Evolutionary conservation across 1,139 yeast species (phyloP).

Genomic region (Wickerhamomyces sp.): DNA sequence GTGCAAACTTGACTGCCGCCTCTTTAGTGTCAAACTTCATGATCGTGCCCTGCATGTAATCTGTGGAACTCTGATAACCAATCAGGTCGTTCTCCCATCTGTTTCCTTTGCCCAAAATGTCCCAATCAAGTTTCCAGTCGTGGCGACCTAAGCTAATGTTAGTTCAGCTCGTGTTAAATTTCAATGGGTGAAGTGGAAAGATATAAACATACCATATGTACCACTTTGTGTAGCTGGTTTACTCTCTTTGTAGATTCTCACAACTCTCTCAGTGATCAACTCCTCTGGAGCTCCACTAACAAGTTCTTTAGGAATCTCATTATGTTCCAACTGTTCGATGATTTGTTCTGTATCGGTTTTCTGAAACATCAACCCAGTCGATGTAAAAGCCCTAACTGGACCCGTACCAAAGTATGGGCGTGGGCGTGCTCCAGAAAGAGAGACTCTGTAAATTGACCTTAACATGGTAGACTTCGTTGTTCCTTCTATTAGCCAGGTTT

Average conservation of each 20-base stretch:
- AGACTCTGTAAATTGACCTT: not conserved
- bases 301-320: constrained; percentile 46
- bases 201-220: constrained; percentile 23
- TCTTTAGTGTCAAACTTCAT: constrained; percentile 73
- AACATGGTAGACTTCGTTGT: too few relatives aligned
- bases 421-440: not conserved
- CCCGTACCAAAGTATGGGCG: too few relatives aligned
- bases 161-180: not conserved
- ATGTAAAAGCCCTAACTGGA: not conserved
- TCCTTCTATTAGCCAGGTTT: too few relatives aligned
- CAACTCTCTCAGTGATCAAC: constrained; percentile 57
- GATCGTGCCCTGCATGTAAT: constrained; percentile 83
- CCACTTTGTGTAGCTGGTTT: constrained; percentile 85
- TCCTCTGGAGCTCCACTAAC: constrained; percentile 80
- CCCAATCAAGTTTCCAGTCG: constrained; percentile 86
- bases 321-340: constrained; percentile 19
- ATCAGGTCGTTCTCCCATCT: constrained; percentile 89
- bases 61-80: constrained; percentile 80
- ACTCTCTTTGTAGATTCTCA: constrained; percentile 71
- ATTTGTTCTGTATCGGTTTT: not conserved
- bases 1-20: constrained; percentile 74
- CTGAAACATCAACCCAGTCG: not conserved
- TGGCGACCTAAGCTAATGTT: constrained; percentile 24
- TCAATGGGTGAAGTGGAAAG: not conserved
- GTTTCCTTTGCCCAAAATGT: constrained; percentile 68